These are phyloP conservation scores for Aureobasidium pullulans DNA, from an alignment of 2,329 filamentous ascomycete genomes.

Conservation along the genomic window DNA sequence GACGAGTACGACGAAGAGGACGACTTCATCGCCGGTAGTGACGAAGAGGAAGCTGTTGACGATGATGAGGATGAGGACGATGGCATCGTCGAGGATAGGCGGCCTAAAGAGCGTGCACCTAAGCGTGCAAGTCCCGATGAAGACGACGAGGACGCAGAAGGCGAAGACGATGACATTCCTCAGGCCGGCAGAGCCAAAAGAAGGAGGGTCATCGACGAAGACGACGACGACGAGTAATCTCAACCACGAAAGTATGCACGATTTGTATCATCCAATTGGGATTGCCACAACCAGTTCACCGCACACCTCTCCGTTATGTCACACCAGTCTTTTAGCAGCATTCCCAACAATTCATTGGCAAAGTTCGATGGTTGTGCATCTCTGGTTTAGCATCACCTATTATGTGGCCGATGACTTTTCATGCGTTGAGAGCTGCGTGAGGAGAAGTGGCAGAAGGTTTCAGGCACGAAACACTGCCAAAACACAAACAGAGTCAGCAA, in stretches of 20 bases:
- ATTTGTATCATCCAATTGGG: background rate
- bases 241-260: background rate
- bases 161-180: constrained; percentile 24
- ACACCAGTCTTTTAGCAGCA: background rate
- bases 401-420: too few relatives aligned
- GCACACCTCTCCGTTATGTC: background rate
- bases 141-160: constrained; percentile 30
- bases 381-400: too few relatives aligned
- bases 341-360: background rate
- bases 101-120: constrained; percentile 17
- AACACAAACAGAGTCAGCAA: background rate
- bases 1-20: constrained; percentile 76
- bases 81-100: constrained; percentile 32
- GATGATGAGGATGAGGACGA: constrained; percentile 50
- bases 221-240: constrained; percentile 34
- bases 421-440: background rate
- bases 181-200: constrained; percentile 32
- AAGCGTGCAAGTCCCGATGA: constrained; percentile 23
- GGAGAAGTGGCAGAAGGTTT: background rate
- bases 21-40: constrained; percentile 68
- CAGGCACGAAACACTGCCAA: background rate
- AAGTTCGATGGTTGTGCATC: too few relatives aligned
- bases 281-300: background rate
- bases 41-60: constrained; percentile 49
- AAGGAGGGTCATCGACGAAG: constrained; percentile 39